Evolutionary conservation across 176 grass and related monocot species (phyloP).

Genomic region (Oryza meridionalis): DNA sequence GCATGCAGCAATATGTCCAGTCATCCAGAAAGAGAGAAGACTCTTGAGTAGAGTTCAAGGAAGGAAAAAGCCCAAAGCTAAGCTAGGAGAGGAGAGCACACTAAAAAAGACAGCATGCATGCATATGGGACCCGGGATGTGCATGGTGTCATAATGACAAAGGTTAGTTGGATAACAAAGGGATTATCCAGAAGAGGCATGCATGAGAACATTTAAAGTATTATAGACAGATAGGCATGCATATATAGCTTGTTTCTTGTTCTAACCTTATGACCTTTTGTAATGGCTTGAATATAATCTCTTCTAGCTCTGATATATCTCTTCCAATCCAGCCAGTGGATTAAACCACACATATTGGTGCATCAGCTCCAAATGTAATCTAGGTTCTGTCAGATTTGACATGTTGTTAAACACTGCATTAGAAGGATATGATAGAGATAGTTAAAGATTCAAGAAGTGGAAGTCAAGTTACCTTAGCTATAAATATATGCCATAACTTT

Average conservation of each 20-base stretch:
- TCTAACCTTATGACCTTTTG: conserved; percentile 16
- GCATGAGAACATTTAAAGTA: conserved; percentile 37
- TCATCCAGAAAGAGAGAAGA: not conserved
- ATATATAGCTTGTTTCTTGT: conserved; percentile 28
- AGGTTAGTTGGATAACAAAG: conserved; percentile 3
- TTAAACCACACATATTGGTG: not conserved
- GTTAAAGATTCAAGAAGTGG: not conserved
- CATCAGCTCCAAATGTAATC: conserved; percentile 1
- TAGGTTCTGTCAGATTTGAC: not conserved
- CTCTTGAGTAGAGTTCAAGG: conserved; percentile 80
- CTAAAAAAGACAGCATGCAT: conserved; percentile 43
- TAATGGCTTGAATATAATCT: not conserved
- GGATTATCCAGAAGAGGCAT: conserved; percentile 36
- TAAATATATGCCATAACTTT: conserved; percentile 7
- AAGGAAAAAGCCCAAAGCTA: conserved; percentile 49
- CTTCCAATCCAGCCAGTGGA: not conserved
- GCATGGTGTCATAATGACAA: conserved; percentile 49
- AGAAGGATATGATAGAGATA: not conserved
- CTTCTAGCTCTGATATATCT: not conserved
- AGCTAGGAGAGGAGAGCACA: conserved; percentile 27
- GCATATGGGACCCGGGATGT: conserved; percentile 38
- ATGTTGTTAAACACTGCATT: not conserved
- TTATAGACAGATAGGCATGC: conserved; percentile 24
- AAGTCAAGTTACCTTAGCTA: not conserved
- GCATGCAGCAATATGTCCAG: not conserved